Percentiles rank a stretch among this genome's conserved stretches.
Evolutionary conservation across 371 early-diverging fungal species (phyloP).

Genomic region (Apophysomyces sp.): DNA sequence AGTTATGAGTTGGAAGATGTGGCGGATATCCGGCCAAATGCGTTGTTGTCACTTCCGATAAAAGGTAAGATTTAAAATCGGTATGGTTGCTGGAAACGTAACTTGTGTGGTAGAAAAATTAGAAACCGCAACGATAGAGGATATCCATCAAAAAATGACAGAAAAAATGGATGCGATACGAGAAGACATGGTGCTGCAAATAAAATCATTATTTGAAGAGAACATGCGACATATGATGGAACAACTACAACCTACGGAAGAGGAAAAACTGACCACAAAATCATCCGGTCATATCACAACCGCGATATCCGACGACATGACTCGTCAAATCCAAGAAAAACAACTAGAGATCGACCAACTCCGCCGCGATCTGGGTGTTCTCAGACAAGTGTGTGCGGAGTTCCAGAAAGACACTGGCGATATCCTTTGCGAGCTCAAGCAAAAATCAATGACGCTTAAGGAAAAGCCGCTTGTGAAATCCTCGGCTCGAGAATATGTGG

Average conservation of each 20-base stretch:
- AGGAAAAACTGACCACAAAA: background rate
- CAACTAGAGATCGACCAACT: constrained; percentile 40
- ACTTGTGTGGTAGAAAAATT: background rate
- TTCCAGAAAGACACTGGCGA: constrained; percentile 36
- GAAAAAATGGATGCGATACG: background rate
- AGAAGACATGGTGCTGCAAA: background rate
- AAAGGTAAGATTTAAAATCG: too few relatives aligned
- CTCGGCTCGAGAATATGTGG: constrained; percentile 43
- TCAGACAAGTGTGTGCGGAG: constrained; percentile 50
- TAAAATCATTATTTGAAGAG: background rate
- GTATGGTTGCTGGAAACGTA: background rate
- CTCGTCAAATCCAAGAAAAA: constrained; percentile 34
- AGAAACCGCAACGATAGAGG: background rate
- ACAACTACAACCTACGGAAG: background rate
- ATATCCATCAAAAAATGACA: background rate
- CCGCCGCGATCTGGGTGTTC: constrained; percentile 49
- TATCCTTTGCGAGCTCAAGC: constrained; percentile 23
- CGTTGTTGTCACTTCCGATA: constrained; percentile 48
- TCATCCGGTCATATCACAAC: background rate
- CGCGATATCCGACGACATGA: constrained; percentile 6
- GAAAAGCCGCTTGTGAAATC: constrained; percentile 11
- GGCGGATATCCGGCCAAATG: constrained; percentile 43
- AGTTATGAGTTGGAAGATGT: constrained; percentile 66
- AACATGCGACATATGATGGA: background rate
- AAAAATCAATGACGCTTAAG: constrained; percentile 37